Base-by-base conservation (phyloP, 1,284 basidiomycete genomes). In the Lentinula novae-zelandiae region DNA sequence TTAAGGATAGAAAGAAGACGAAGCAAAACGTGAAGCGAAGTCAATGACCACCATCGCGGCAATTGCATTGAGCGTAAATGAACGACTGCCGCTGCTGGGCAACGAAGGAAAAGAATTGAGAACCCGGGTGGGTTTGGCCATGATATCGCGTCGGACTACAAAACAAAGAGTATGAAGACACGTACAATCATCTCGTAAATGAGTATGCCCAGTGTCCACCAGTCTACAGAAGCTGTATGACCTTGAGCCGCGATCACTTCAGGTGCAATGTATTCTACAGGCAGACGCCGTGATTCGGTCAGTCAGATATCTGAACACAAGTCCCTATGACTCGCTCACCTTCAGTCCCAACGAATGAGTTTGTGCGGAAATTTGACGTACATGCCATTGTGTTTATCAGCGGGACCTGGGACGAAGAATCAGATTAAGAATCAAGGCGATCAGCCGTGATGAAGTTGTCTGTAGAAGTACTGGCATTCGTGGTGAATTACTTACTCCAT, bases 151-250 rank as follows among this genome's bases (percentile, higher is more conserved):
- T 22, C 5, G 44, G 44, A 34, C 42, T 36, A 38, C 39, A 31
- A 38, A 40, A 36, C 33, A 58, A 20, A 27, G n/a, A 39, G 27
- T 13, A 12, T 33, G 17, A 65, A 66, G 70, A 65, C 63, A 90
- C 93, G 82, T 80, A 96, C 94, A 76, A 99, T 97, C 97, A 99
- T 99, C 80, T 99, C 97, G 78, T 96, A 98, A 69, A 99, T 95
- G 69, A 99, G 84, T 69, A 99, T 99, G 44, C 97, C 97, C 56
- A 98, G 80, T 38, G 96, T 99, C 97, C 95, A 98, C 96, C 96
- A 99, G 76, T 99, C 97, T 57, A 99, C 97, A 7, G 97, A 95
- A 63, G 93, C 95, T 40, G 96, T 98, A 76, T 99, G 97, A 13
- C 97, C 97, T 72, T 93, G 88, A 51, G 95, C 96, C 70, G 95